phyloP scores from a whole-genome alignment of 805 yeast species.

The Dipodascus geniculatus region DNA sequence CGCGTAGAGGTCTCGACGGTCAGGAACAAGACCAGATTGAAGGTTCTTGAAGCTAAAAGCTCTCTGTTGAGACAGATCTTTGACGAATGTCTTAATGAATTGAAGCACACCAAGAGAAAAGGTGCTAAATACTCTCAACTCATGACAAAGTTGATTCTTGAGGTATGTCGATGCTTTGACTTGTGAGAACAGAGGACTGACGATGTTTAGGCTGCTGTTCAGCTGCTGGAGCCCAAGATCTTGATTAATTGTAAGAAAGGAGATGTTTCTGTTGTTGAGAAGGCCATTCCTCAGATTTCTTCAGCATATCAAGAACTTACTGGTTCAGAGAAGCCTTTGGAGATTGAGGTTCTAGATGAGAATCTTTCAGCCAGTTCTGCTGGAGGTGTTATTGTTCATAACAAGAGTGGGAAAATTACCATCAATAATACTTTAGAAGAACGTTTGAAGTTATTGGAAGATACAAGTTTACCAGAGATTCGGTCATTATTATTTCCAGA shows the following conservation, averaged over 20 bases:
- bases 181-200: neutral
- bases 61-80: slow-evolving; percentile 65
- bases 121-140: slow-evolving; percentile 45
- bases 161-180: slow-evolving; percentile 36
- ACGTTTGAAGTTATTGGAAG: slow-evolving; percentile 72
- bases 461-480: slow-evolving; percentile 83
- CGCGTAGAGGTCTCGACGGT: slow-evolving; percentile 93
- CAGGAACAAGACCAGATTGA: slow-evolving; percentile 89
- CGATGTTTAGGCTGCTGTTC: neutral
- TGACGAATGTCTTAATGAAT: slow-evolving; percentile 50
- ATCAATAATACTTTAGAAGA: slow-evolving; percentile 91
- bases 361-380: slow-evolving; percentile 46
- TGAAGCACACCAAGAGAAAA: slow-evolving; percentile 47
- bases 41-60: slow-evolving; percentile 78
- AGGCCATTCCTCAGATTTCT: slow-evolving; percentile 50
- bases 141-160: slow-evolving; percentile 63
- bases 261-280: slow-evolving; percentile 50
- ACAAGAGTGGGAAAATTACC: slow-evolving; percentile 70
- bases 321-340: slow-evolving; percentile 45
- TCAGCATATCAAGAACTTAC: slow-evolving; percentile 41
- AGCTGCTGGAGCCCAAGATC: slow-evolving; percentile 27
- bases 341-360: slow-evolving; percentile 43
- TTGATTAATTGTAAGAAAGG: slow-evolving; percentile 51
- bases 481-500: slow-evolving; percentile 72
- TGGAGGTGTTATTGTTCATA: slow-evolving; percentile 76